Evolutionary conservation across 83 land plant species (phyloP), one percentile per base, ranked within the genome.

Genomic region (Isoetes engelmannii): DNA sequence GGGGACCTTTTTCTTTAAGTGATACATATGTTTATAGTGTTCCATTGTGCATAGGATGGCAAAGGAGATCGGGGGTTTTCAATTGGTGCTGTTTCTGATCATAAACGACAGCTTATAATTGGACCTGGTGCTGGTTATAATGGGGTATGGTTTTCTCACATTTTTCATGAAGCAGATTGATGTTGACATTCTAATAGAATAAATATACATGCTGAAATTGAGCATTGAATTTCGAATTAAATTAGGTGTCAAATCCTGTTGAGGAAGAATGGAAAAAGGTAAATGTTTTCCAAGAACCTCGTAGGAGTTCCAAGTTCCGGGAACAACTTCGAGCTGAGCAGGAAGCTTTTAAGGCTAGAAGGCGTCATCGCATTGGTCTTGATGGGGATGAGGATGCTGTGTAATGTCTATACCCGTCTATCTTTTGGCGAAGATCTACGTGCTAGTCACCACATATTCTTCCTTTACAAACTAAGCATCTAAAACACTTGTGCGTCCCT

Each of bases 121-220:
- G 94, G 94, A 42, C 94, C 89, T 18, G 89, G 94, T 44, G 54
- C 82, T 66, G 94, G 94, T 44, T 89, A 89, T 78, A 89, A 89
- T 65, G 62, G 79, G 89, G 94, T 84, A 44, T 72, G 83, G 69
- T 28, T 28, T 28, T 28, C 37, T 28, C 37, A 28, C 37, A 28
- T 28, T 28, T 28, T 28, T 28, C n/a, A 2, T 28, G 37, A 28
- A 28, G 37, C 37, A 28, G 37, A 28, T 28, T 28, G 2, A 28
- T 28, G 37, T 2, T 28, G 37, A 28, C 37, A 28, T 28, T 28
- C 2, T 28, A 28, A 28, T 28, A 0, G 37, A 2, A 28, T 28
- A n/a, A n/a, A n/a, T n/a, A n/a, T 28, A 28, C 37, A 28, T 28
- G 37, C 2, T 28, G 37, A 28, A 28, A 0, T 28, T 28, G 37